phyloP scores from a whole-genome alignment of 768 basidiomycete species.

The Sporobolomyces pararoseus region DNA sequence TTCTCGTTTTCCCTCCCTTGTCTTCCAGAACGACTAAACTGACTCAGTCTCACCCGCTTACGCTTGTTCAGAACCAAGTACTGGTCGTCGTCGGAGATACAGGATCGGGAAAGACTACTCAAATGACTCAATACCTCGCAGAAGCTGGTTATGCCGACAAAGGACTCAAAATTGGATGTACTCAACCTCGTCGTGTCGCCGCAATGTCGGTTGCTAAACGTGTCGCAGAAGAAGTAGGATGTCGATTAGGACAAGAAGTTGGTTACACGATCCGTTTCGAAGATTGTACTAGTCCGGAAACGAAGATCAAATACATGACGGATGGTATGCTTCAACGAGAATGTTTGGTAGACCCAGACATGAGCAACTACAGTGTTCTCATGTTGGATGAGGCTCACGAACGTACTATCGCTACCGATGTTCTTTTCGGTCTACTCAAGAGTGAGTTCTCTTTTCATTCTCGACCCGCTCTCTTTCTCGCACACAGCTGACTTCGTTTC shows the following conservation, averaged over 20 bases:
- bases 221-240: constrained; percentile 96
- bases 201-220: constrained; percentile 99
- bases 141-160: constrained; percentile 88
- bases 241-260: constrained; percentile 92
- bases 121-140: constrained; percentile 97
- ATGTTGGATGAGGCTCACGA: constrained; percentile 99
- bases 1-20: constrained; percentile 5
- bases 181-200: constrained; percentile 97
- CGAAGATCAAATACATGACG: constrained; percentile 99
- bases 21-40: constrained; percentile 66
- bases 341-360: constrained; percentile 89
- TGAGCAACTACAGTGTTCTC: constrained; percentile 85
- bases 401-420: constrained; percentile 96
- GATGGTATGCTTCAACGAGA: constrained; percentile 99
- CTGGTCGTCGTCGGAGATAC: constrained; percentile 98
- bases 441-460: constrained; percentile 53
- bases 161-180: constrained; percentile 82
- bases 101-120: constrained; percentile 97
- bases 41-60: too few species aligned
- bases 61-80: constrained; percentile 87
- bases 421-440: constrained; percentile 90
- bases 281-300: constrained; percentile 97
- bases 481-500: background rate
- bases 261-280: constrained; percentile 99
- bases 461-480: background rate